A percentile compares a stretch with the other conserved stretches of the same genome.
Evolutionary conservation across 164 flowering plant genomes (phyloP).

Genomic region (Sedum album): DNA sequence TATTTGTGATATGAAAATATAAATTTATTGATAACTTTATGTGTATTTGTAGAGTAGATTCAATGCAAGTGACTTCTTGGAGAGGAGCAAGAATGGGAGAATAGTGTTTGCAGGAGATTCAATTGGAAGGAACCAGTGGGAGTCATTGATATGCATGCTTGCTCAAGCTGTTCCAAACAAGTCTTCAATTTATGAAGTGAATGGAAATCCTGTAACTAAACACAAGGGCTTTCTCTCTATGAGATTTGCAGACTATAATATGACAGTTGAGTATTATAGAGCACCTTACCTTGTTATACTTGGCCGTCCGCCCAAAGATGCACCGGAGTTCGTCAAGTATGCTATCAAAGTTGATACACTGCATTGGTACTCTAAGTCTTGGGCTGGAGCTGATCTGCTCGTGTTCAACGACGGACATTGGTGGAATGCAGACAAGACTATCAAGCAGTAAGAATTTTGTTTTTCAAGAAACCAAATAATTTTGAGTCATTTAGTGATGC

Average conservation of each 20-base stretch:
- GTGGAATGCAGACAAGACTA: conserved; percentile 13
- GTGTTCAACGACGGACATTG: conserved; percentile 86
- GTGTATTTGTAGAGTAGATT: conserved; percentile 33
- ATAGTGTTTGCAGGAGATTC: conserved; percentile 86
- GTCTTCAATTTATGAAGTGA: conserved; percentile 52
- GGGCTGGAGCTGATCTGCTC: conserved; percentile 67
- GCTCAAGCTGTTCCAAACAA: conserved; percentile 49
- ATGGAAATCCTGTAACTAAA: conserved; percentile 67
- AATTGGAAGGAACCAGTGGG: conserved; percentile 93
- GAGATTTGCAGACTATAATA: conserved; percentile 54
- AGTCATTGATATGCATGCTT: conserved; percentile 85
- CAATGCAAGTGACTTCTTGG: conserved; percentile 54
- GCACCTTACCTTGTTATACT: conserved; percentile 53
- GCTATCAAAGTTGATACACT: conserved; percentile 50
- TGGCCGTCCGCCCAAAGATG: conserved; percentile 43
- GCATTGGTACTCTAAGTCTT: conserved; percentile 44
- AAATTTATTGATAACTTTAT: too few relatives aligned
- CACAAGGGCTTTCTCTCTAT: conserved; percentile 69
- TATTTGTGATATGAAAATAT: too few relatives aligned
- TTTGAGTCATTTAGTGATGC: too few relatives aligned
- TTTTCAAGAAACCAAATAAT: too few relatives aligned
- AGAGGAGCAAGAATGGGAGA: conserved; percentile 51
- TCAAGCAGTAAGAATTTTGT: conserved; percentile 9
- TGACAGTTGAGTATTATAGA: conserved; percentile 70
- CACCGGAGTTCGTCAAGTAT: conserved; percentile 25